These are phyloP conservation scores for Emergomyces africanus DNA, from an alignment of 2,329 filamentous ascomycete genomes.

Conservation along the genomic window DNA sequence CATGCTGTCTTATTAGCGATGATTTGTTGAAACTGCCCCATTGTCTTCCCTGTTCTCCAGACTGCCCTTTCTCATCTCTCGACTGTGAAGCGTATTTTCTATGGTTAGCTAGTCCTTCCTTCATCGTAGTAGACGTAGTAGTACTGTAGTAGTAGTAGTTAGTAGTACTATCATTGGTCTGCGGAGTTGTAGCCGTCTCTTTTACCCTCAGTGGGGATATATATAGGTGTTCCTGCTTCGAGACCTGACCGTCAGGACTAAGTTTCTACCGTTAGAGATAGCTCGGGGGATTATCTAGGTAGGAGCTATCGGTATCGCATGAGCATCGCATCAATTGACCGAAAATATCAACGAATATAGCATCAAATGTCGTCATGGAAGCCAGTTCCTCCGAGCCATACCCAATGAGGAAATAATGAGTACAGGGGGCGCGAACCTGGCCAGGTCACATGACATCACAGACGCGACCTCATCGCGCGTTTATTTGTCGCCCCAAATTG, in stretches of 20 bases:
- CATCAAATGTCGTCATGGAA: not conserved
- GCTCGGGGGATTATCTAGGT: not conserved
- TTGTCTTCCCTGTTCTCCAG: too few relatives aligned
- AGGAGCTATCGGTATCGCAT: not conserved
- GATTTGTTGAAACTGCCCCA: not conserved
- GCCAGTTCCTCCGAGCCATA: not conserved
- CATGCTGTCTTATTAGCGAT: not conserved
- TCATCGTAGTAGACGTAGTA: too few relatives aligned
- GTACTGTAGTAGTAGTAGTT: too few relatives aligned
- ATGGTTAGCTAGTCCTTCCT: too few relatives aligned
- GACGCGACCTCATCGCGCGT: not conserved
- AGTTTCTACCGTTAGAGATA: not conserved
- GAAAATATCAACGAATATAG: not conserved
- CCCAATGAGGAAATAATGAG: not conserved
- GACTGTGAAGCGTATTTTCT: too few relatives aligned
- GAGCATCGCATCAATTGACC: not conserved
- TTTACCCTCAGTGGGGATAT: too few relatives aligned
- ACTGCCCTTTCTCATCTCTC: too few relatives aligned
- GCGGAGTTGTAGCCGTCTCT: too few relatives aligned
- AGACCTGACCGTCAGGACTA: not conserved
- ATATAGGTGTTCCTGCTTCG: not conserved
- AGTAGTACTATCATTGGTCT: too few relatives aligned
- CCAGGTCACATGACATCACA: not conserved
- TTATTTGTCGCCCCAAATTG: not conserved
- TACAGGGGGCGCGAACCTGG: not conserved